A percentile compares a stretch with the other conserved stretches of the same genome.
Conservation (phyloP, 768 basidiomycete genomes). For the Tricholoma matsutake region DNA sequence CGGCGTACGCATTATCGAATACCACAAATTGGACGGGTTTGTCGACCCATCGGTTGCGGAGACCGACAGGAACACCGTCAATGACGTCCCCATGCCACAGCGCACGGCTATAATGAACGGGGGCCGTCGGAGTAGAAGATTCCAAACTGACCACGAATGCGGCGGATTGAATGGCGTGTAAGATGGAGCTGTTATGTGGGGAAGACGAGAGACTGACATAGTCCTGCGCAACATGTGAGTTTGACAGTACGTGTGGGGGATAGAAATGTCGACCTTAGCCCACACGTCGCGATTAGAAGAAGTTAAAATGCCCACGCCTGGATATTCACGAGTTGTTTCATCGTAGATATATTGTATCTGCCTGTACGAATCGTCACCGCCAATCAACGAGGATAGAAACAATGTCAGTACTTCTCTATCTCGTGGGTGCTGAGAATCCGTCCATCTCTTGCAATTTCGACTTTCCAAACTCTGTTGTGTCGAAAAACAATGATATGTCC, state of each 20-base stretch:
- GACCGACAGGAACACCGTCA: conserved; percentile 47
- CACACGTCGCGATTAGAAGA: conserved; percentile 82
- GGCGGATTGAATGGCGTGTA: conserved; percentile 77
- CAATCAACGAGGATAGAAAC: neutral
- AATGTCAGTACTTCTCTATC: conserved; percentile 48
- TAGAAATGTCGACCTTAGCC: conserved; percentile 60
- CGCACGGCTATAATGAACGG: conserved; percentile 61
- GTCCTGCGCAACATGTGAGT: conserved; percentile 40
- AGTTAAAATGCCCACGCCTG: conserved; percentile 75
- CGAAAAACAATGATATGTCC: conserved; percentile 87
- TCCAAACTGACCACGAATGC: conserved; percentile 87
- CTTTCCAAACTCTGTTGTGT: conserved; percentile 81
- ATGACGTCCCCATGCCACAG: conserved; percentile 79
- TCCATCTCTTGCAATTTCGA: conserved; percentile 56
- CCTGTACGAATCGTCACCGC: conserved; percentile 31
- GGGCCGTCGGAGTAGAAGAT: conserved; percentile 45
- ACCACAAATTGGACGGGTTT: conserved; percentile 88
- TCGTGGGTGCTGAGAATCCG: conserved; percentile 62
- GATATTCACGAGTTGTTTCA: conserved; percentile 57
- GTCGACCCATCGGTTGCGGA: conserved; percentile 82
- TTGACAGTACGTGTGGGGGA: conserved; percentile 1
- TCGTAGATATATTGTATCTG: conserved; percentile 73
- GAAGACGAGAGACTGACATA: conserved; percentile 58
- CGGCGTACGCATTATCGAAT: conserved; percentile 76
- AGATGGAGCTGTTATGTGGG: conserved; percentile 57